Evolutionary conservation across 2,329 filamentous ascomycete genomes (phyloP).

Genomic region (Alternaria sp.): DNA sequence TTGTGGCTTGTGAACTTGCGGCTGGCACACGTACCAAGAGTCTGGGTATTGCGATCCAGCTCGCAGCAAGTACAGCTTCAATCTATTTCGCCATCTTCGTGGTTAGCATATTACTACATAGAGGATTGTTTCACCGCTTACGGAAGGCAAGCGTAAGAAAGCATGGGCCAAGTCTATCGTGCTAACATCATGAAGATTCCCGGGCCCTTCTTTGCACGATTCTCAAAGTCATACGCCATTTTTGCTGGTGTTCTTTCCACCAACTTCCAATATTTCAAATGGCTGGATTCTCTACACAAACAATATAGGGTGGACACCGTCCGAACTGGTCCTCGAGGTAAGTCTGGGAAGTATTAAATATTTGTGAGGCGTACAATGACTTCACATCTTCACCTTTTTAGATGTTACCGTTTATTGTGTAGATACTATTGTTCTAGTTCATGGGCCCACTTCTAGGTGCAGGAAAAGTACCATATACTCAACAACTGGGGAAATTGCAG

Average conservation of each 20-base stretch:
- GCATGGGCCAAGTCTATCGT: neutral
- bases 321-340: slow-evolving; percentile 43
- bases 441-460: slow-evolving; percentile 43
- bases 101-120: slow-evolving; percentile 52
- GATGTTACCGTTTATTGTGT: slow-evolving; percentile 44
- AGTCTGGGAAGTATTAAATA: neutral
- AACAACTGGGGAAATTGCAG: slow-evolving; percentile 26
- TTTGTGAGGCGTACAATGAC: neutral
- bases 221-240: slow-evolving; percentile 53
- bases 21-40: slow-evolving; percentile 22
- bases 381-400: neutral
- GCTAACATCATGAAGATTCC: slow-evolving; percentile 37
- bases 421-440: slow-evolving; percentile 42
- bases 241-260: slow-evolving; percentile 28
- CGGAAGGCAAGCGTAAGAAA: slow-evolving; percentile 32
- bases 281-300: slow-evolving; percentile 35
- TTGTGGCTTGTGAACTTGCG: slow-evolving; percentile 31
- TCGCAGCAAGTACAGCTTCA: slow-evolving; percentile 20
- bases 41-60: slow-evolving; percentile 18
- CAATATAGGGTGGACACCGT: slow-evolving; percentile 46
- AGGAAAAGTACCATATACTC: slow-evolving; percentile 43
- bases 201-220: slow-evolving; percentile 50
- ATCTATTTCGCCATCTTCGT: slow-evolving; percentile 37
- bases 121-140: slow-evolving; percentile 54
- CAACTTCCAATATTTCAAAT: slow-evolving; percentile 38